Evolutionary conservation across 1,139 yeast species (phyloP).

Genomic region (Saccharomyces pastorianus): DNA sequence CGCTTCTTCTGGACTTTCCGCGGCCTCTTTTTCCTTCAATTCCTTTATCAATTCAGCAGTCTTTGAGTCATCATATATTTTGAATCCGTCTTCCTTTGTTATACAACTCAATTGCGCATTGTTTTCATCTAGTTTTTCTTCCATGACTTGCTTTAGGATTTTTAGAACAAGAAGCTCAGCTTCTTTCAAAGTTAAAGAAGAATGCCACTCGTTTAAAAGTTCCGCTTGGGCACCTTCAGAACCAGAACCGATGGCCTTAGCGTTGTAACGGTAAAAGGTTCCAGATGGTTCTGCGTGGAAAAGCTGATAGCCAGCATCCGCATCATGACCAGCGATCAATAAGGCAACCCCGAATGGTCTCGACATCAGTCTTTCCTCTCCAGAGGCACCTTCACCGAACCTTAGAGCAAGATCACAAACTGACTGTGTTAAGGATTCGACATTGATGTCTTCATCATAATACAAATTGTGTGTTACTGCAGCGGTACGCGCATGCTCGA

Average conservation of each 20-base stretch:
- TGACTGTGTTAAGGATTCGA: slow-evolving; percentile 90
- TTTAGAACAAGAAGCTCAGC: slow-evolving; percentile 87
- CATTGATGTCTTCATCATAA: slow-evolving; percentile 87
- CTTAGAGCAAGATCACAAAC: slow-evolving; percentile 95
- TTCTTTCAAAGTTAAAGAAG: slow-evolving; percentile 84
- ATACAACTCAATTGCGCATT: slow-evolving; percentile 91
- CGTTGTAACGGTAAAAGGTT: slow-evolving; percentile 93
- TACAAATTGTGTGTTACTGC: slow-evolving; percentile 82
- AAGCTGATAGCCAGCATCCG: slow-evolving; percentile 89
- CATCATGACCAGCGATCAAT: slow-evolving; percentile 88
- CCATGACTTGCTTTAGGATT: slow-evolving; percentile 96
- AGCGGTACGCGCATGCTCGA: slow-evolving; percentile 93
- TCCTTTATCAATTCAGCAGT: slow-evolving; percentile 74
- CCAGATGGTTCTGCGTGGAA: slow-evolving; percentile 99
- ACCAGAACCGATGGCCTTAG: slow-evolving; percentile 98
- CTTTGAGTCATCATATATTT: slow-evolving; percentile 74
- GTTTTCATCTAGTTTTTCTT: slow-evolving; percentile 44
- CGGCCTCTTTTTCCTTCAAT: slow-evolving; percentile 63
- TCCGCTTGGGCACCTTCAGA: slow-evolving; percentile 99
- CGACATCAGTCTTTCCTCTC: slow-evolving; percentile 94
- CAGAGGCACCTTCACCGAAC: slow-evolving; percentile 97
- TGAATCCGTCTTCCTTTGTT: slow-evolving; percentile 78
- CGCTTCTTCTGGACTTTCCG: slow-evolving; percentile 33
- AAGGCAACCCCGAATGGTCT: slow-evolving; percentile 98
- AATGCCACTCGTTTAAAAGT: slow-evolving; percentile 92